Base-by-base conservation (phyloP, 1,284 basidiomycete genomes). In the Malassezia sp. region DNA sequence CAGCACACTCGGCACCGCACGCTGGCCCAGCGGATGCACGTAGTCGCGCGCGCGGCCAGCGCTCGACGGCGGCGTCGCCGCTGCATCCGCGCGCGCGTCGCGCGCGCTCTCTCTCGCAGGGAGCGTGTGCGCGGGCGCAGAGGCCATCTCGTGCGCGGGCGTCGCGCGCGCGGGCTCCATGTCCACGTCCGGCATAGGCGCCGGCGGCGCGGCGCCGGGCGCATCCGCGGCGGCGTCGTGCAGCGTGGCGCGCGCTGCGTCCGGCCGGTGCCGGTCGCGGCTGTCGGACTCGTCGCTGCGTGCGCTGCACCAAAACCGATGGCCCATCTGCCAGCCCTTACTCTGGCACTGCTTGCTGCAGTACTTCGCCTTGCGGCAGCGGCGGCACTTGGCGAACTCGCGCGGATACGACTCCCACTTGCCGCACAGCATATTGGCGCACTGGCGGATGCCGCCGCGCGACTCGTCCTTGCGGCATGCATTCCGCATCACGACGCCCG, bases 401-500 rank as follows among this genome's bases (percentile, higher is more conserved):
- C 90, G 78, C 4, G 91, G 86, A 61, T 81, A 87, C 18, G 78
- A 75, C 72, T 97, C 91, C 93, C 91, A 96, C 59, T 80, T 80
- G 0, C 91, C 91, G 63, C 93, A 97, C 15, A 51, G 42, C 49
- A 78, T 96, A 70, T 95, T 93, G 4, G 93, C 93, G 75, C 91
- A 97, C 71, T 96, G 93, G 49, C 91, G 75, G 54, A 96, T 90
- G 4, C 93, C 93, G 51, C 88, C 88, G 34, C 84, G 75, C 18
- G 56, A 53, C 53, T 95, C 90, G 66, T 97, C 91, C 75, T 97
- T 97, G 68, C 91, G 77, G 73, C 91, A 97, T 6, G 93, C 91
- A 69, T 97, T 97, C 42, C 93, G 79, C 91, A 97, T 97, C 64
- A 96, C 95, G 11, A 96, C 91, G 3, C 90, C 89, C 0, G 91